phyloP scores from a whole-genome alignment of 202 grass and related monocot species.

The Tripidium arundinaceum region DNA sequence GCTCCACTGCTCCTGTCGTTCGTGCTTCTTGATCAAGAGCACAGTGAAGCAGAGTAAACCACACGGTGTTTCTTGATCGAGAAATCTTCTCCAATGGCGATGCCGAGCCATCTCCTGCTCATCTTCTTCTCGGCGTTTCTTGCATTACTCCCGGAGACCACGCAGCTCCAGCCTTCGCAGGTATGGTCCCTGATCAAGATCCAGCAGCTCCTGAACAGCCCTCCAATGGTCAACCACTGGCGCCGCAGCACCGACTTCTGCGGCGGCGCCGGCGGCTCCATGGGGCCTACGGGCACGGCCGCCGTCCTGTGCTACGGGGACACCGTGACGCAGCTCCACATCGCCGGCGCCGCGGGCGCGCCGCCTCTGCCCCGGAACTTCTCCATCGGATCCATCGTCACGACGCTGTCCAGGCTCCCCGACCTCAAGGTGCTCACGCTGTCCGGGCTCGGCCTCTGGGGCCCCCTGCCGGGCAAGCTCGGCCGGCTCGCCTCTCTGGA shows the following conservation, averaged over 20 bases:
- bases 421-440: conserved; percentile 86
- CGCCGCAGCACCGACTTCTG: conserved; percentile 80
- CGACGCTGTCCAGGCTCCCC: conserved; percentile 67
- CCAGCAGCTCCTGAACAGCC: conserved; percentile 64
- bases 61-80: not conserved
- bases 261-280: conserved; percentile 26
- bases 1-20: not conserved
- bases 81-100: conserved; percentile 10
- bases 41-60: not conserved
- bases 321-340: conserved; percentile 83
- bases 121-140: conserved; percentile 34
- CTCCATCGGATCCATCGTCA: conserved; percentile 66
- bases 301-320: conserved; percentile 85
- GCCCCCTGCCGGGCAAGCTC: conserved; percentile 61
- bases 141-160: conserved; percentile 33
- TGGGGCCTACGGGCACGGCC: conserved; percentile 29
- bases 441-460: conserved; percentile 76
- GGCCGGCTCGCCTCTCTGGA: conserved; percentile 51
- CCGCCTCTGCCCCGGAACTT: conserved; percentile 66
- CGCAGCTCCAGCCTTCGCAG: conserved; percentile 63
- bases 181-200: conserved; percentile 79
- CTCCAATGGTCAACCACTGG: conserved; percentile 64
- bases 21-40: conserved; percentile 16
- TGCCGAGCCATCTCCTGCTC: conserved; percentile 5
- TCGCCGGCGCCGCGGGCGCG: conserved; percentile 39